Conservation (phyloP, 73 alveolate species). For the Diophrys appendiculata region DNA sequence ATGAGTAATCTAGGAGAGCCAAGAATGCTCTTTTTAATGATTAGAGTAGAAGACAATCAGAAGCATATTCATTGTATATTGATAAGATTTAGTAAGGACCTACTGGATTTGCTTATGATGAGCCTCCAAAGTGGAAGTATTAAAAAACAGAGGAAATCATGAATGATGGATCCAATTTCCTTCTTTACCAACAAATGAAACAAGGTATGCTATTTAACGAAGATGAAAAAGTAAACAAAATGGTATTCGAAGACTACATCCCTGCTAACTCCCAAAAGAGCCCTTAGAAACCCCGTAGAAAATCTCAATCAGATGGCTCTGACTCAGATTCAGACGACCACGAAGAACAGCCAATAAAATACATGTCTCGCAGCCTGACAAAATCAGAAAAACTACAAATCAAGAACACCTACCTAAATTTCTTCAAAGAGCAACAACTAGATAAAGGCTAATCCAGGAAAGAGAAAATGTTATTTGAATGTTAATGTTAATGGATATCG, state of each 20-base stretch:
- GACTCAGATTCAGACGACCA: no score
- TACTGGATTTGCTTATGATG: no score
- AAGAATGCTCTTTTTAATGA: constrained; percentile 43
- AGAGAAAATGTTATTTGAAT: no score
- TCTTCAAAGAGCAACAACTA: no score
- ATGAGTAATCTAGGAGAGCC: constrained; percentile 25
- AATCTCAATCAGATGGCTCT: no score
- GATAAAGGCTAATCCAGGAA: no score
- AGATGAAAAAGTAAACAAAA: not conserved
- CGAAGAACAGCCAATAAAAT: no score
- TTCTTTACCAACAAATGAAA: not conserved
- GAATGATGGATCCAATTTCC: not conserved
- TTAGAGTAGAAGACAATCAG: not conserved
- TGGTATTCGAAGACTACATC: not conserved
- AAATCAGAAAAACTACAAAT: not conserved
- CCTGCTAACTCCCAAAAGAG: not conserved
- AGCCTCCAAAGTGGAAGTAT: not conserved
- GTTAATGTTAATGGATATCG: no score
- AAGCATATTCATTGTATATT: not conserved
- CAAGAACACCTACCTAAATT: no score
- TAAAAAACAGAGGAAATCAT: not conserved
- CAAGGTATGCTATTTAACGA: constrained; percentile 2
- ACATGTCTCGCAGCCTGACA: not conserved
- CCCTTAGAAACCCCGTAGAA: no score
- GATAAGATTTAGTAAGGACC: not conserved